These are phyloP conservation scores for Malassezia nana DNA, from an alignment of 1,284 basidiomycete genomes.

Conservation along the genomic window DNA sequence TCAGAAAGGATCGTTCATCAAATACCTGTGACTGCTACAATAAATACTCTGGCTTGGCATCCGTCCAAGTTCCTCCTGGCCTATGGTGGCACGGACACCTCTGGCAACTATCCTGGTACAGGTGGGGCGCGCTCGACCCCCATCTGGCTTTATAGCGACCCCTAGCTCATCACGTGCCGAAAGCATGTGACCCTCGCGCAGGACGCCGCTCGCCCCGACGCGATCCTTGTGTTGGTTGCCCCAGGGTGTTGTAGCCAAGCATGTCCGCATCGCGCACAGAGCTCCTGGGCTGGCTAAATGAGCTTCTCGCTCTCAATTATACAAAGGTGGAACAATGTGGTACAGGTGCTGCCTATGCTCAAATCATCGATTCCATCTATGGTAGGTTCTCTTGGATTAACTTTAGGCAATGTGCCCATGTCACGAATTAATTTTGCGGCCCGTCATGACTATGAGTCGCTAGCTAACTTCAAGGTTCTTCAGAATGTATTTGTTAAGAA, in stretches of 20 bases:
- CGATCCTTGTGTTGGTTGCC: conserved; percentile 6
- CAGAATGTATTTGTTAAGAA: conserved; percentile 56
- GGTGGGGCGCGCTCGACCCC: conserved; percentile 1
- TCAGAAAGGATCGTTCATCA: background rate
- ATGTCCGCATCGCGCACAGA: conserved; percentile 59
- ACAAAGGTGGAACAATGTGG: conserved; percentile 79
- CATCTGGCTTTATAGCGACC: conserved; percentile 18
- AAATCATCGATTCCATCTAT: conserved; percentile 81
- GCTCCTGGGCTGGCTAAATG: conserved; percentile 84
- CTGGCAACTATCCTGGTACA: background rate
- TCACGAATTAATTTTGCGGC: conserved; percentile 40
- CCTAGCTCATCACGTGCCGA: background rate
- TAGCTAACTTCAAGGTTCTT: conserved; percentile 89
- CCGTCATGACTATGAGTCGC: conserved; percentile 81
- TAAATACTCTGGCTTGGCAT: conserved; percentile 16
- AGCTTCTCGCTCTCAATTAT: conserved; percentile 78
- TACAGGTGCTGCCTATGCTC: conserved; percentile 38
- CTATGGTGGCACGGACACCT: conserved; percentile 12
- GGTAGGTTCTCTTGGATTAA: conserved; percentile 51
- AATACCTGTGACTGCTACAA: conserved; percentile 8
- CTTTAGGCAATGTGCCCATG: conserved; percentile 40
- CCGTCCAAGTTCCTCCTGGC: conserved; percentile 9
- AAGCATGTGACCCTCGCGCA: conserved; percentile 8
- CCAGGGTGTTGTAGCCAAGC: background rate
- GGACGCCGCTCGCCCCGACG: background rate